Conservation (phyloP, 192 early-diverging fungal genomes). For the Podila epigama region DNA sequence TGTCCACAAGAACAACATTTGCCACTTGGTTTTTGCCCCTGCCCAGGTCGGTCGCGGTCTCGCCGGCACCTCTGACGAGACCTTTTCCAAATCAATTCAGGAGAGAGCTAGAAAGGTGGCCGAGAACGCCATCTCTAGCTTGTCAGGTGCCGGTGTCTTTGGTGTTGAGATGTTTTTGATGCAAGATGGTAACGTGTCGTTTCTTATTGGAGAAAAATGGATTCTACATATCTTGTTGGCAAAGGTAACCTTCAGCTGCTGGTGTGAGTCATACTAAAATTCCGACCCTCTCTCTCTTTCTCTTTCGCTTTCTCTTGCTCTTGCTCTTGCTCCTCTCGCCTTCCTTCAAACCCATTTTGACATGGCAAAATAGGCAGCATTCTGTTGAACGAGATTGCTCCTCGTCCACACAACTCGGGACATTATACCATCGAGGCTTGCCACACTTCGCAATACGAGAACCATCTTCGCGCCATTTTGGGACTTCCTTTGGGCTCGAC, state of each 20-base stretch:
- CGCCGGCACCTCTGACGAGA: slow-evolving; percentile 41
- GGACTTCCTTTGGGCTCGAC: slow-evolving; percentile 90
- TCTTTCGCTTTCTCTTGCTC: background rate
- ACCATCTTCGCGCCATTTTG: slow-evolving; percentile 90
- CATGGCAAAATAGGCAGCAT: slow-evolving; percentile 68
- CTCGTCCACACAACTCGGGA: slow-evolving; percentile 98
- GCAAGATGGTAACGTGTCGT: slow-evolving; percentile 75
- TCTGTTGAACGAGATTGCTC: slow-evolving; percentile 97
- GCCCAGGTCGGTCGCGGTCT: slow-evolving; percentile 90
- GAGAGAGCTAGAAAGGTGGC: slow-evolving; percentile 81
- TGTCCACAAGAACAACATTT: slow-evolving; percentile 95
- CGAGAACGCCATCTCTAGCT: slow-evolving; percentile 80
- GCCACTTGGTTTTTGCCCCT: slow-evolving; percentile 94
- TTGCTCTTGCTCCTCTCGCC: no score
- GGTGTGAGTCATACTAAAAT: slow-evolving; percentile 2
- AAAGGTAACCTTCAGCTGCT: background rate
- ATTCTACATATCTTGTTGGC: no score
- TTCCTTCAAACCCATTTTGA: no score
- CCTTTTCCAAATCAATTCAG: slow-evolving; percentile 56
- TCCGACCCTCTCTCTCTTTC: background rate
- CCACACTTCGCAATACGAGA: slow-evolving; percentile 97
- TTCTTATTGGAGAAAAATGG: background rate
- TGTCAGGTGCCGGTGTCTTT: slow-evolving; percentile 90
- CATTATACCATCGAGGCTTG: slow-evolving; percentile 99
- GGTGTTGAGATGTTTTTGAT: slow-evolving; percentile 99